Base-by-base conservation (phyloP, 768 basidiomycete species). In the Rhizopogon vinicolor region DNA sequence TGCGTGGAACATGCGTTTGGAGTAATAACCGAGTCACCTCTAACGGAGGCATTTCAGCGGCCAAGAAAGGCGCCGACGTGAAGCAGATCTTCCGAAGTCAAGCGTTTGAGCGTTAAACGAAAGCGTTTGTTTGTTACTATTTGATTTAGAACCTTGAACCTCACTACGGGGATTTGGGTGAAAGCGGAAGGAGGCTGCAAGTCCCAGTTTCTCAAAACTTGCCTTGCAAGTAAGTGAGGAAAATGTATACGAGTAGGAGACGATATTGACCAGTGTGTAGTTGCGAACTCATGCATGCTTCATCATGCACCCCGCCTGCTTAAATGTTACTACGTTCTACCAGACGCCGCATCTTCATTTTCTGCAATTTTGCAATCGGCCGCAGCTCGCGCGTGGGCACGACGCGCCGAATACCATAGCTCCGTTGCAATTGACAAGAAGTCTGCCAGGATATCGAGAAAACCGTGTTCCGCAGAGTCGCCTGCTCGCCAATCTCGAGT, bases 301-400 rank as follows among this genome's bases (percentile, higher is more conserved):
- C 62, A 72, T 65, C 68, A 74, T 77, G 75, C 66, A 48, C 33
- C 65, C 46, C 66, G 64, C 54, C 61, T 68, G 54, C 61, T 62
- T 59, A 59, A 52, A 48, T 29, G 41, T 39, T 41, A 31, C 45
- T 31, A 37, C 56, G 41, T 54, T 28, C 52, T 44, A 51, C 59
- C 61, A 53, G 41, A 45, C 52, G 7, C 51, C 31, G 18, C 54
- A 13, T 44, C 56, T 40, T 37, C 33, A 39, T 77, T 81, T 59
- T 65, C 68, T 29, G 68, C 72, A 46, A 68, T 76, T 44, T 71
- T 82, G 4, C 78, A 78, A 53, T 70, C 70, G 40, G 81, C 79
- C 54, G 81, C 82, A 18, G 72, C 72, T 59, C 76, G 75, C 49
- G 82, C 81, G 45, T 84, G 79, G 74, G 60, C 66, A 28, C 70